Evolutionary conservation across 495 filamentous ascomycete genomes (phyloP).

Genomic region (Apiosordaria backusii): DNA sequence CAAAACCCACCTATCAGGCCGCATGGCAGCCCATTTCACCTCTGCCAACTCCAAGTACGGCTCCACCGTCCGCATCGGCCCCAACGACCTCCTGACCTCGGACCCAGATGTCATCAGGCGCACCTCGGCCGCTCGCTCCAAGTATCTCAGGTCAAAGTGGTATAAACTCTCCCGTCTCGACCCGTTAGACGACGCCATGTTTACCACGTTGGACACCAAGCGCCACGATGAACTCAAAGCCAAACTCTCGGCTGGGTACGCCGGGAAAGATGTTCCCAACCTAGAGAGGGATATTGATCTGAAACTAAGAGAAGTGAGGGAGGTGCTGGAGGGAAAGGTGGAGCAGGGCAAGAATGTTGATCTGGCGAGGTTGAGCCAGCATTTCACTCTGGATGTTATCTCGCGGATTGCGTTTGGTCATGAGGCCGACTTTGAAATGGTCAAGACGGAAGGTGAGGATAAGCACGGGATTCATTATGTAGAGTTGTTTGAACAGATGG

Average conservation of each 20-base stretch:
- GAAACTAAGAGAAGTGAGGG: slow-evolving; percentile 33
- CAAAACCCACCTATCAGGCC: slow-evolving; percentile 34
- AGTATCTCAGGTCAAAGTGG: slow-evolving; percentile 35
- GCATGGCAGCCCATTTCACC: not conserved
- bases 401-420: slow-evolving; percentile 47
- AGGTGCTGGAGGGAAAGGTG: slow-evolving; percentile 2
- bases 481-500: slow-evolving; percentile 32
- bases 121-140: slow-evolving; percentile 32
- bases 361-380: slow-evolving; percentile 41
- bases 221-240: slow-evolving; percentile 41
- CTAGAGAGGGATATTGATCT: slow-evolving; percentile 47
- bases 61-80: slow-evolving; percentile 47
- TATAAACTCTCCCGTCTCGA: slow-evolving; percentile 31
- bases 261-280: slow-evolving; percentile 47
- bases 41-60: slow-evolving; percentile 43
- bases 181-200: slow-evolving; percentile 39
- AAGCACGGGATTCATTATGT: slow-evolving; percentile 50
- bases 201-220: slow-evolving; percentile 37
- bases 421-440: slow-evolving; percentile 45
- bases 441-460: slow-evolving; percentile 32
- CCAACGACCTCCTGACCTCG: slow-evolving; percentile 45
- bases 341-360: slow-evolving; percentile 35
- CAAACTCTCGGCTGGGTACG: slow-evolving; percentile 42
- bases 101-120: slow-evolving; percentile 37
- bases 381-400: slow-evolving; percentile 52